phyloP scores from a whole-genome alignment of 164 flowering plant species.

The Vitis rupestris region DNA sequence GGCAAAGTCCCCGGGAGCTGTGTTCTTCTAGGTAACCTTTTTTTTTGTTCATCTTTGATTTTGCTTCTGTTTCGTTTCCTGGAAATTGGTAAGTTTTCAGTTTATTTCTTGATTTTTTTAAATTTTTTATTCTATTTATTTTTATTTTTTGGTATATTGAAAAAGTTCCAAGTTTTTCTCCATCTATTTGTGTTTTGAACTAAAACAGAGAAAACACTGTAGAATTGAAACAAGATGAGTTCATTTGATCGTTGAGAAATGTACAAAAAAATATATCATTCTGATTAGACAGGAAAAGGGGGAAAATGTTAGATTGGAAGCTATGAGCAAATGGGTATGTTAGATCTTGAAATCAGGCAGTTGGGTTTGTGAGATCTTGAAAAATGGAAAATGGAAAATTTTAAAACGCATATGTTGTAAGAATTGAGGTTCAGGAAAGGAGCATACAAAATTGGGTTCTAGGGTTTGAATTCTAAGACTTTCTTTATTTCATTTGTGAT shows the following conservation, averaged over 20 bases:
- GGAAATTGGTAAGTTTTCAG: neutral
- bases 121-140: neutral
- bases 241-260: no score
- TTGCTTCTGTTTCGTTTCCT: neutral
- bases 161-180: neutral
- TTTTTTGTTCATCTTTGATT: neutral
- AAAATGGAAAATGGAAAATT: neutral
- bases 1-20: neutral
- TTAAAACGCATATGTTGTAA: neutral
- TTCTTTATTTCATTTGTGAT: neutral
- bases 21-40: conserved; percentile 2
- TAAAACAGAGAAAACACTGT: neutral
- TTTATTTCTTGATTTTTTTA: neutral
- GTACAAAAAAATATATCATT: no score
- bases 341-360: conserved; percentile 16
- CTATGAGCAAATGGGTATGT: conserved; percentile 9
- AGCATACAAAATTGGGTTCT: neutral
- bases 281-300: neutral
- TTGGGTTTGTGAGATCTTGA: conserved; percentile 14
- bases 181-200: neutral
- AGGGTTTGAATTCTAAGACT: neutral
- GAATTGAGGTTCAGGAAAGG: neutral
- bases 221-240: neutral
- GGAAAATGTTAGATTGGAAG: neutral
- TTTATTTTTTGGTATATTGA: neutral